phyloP scores from a whole-genome alignment of 169 alveolate genomes.

The Babesia sp. region DNA sequence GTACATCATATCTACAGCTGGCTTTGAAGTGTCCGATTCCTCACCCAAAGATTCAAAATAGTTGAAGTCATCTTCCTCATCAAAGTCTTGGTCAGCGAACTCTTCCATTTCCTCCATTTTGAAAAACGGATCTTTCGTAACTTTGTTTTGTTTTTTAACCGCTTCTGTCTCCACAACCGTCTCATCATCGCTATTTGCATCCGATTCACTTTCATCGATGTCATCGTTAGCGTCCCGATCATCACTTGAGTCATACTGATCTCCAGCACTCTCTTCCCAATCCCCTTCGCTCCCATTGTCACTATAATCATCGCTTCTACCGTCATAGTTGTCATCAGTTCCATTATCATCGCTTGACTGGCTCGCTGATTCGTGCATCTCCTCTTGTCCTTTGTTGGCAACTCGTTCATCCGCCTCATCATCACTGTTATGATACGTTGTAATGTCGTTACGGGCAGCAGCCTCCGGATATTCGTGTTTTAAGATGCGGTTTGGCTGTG shows the following conservation, averaged over 20 bases:
- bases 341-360: background rate
- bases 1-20: slow-evolving; percentile 67
- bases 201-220: slow-evolving; percentile 32
- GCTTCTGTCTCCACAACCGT: slow-evolving; percentile 17
- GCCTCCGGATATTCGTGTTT: background rate
- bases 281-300: background rate
- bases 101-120: slow-evolving; percentile 66
- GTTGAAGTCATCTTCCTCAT: slow-evolving; percentile 50
- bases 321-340: background rate
- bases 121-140: slow-evolving; percentile 43
- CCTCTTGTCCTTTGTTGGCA: background rate
- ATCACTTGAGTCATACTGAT: background rate
- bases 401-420: background rate
- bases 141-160: background rate
- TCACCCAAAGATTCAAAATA: slow-evolving; percentile 67
- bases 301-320: background rate
- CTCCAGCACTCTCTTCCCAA: background rate
- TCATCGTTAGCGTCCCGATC: slow-evolving; percentile 19
- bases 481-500: slow-evolving; percentile 14
- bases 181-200: slow-evolving; percentile 6
- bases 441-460: background rate
- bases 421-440: background rate
- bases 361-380: background rate
- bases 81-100: slow-evolving; percentile 50
- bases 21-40: slow-evolving; percentile 59